Conservation (phyloP, 2,329 filamentous ascomycete species). For the Diplodia mutila region DNA sequence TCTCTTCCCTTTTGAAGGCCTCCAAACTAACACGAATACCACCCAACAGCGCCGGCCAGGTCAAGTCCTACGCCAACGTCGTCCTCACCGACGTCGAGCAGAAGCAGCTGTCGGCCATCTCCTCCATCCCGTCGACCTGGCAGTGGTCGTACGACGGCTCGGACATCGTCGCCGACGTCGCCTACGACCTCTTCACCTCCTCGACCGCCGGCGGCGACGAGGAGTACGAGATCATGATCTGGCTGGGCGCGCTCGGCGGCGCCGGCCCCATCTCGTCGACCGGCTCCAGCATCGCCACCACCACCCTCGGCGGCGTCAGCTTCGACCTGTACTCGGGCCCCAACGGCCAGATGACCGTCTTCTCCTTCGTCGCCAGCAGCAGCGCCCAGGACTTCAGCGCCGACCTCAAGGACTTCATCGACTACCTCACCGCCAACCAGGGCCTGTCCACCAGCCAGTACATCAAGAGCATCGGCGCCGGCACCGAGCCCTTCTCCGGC, state of each 20-base stretch:
- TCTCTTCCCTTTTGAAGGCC: not conserved
- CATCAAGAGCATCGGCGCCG: conserved; percentile 57
- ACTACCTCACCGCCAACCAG: conserved; percentile 57
- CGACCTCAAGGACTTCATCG: conserved; percentile 62
- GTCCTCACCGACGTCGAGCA: conserved; percentile 40
- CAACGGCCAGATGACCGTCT: conserved; percentile 65
- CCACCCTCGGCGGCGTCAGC: conserved; percentile 56
- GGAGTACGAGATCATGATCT: conserved; percentile 70
- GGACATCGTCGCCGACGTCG: conserved; percentile 59
- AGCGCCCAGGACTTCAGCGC: conserved; percentile 58
- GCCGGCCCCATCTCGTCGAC: conserved; percentile 63
- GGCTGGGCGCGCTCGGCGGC: conserved; percentile 62
- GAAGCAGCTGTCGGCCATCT: conserved; percentile 42
- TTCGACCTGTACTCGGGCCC: conserved; percentile 65
- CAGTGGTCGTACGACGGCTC: conserved; percentile 56
- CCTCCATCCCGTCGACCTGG: conserved; percentile 51
- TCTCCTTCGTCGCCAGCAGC: conserved; percentile 59
- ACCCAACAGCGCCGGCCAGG: conserved; percentile 34
- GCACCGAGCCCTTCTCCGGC: conserved; percentile 62
- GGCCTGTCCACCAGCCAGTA: conserved; percentile 56
- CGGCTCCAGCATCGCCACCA: conserved; percentile 57
- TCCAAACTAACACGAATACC: conserved; percentile 4
- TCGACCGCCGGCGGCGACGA: conserved; percentile 50
- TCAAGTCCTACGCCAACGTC: conserved; percentile 52
- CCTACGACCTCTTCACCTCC: conserved; percentile 65